Evolutionary conservation across 306 rosid genomes (phyloP).

Genomic region (Gastrolobium bilobum): DNA sequence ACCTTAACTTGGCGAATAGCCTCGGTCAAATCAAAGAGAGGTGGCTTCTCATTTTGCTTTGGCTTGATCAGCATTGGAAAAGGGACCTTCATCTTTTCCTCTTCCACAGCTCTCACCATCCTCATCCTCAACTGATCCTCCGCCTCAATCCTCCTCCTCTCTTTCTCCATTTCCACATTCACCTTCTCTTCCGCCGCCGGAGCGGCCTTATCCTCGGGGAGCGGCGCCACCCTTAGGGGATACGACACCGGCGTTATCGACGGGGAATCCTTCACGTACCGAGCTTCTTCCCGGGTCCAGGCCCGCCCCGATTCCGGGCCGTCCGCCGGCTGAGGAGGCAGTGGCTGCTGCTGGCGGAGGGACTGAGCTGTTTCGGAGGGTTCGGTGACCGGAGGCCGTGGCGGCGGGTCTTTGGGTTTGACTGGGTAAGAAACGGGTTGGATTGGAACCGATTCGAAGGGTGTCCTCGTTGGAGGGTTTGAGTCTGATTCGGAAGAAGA

Average conservation of each 20-base stretch:
- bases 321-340: constrained; percentile 36
- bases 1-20: constrained; percentile 94
- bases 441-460: constrained; percentile 57
- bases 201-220: constrained; percentile 69
- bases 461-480: constrained; percentile 47
- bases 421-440: constrained; percentile 76
- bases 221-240: constrained; percentile 74
- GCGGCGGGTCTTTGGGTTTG: constrained; percentile 64
- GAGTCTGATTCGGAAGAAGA: constrained; percentile 57
- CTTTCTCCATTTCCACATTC: constrained; percentile 56
- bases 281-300: constrained; percentile 78
- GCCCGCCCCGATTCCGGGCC: constrained; percentile 48
- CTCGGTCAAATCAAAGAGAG: constrained; percentile 76
- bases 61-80: constrained; percentile 75
- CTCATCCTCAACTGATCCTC: constrained; percentile 56
- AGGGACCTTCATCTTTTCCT: constrained; percentile 68
- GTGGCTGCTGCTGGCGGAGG: constrained; percentile 24
- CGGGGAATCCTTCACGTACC: constrained; percentile 76
- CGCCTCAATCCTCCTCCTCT: constrained; percentile 63
- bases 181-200: constrained; percentile 15
- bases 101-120: constrained; percentile 59
- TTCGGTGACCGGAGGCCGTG: constrained; percentile 45
- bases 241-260: constrained; percentile 72
- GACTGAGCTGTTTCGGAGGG: constrained; percentile 40
- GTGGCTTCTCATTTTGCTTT: constrained; percentile 74